Evolutionary conservation across 2,329 filamentous ascomycete species (phyloP).

Genomic region (Colletotrichum siamense): DNA sequence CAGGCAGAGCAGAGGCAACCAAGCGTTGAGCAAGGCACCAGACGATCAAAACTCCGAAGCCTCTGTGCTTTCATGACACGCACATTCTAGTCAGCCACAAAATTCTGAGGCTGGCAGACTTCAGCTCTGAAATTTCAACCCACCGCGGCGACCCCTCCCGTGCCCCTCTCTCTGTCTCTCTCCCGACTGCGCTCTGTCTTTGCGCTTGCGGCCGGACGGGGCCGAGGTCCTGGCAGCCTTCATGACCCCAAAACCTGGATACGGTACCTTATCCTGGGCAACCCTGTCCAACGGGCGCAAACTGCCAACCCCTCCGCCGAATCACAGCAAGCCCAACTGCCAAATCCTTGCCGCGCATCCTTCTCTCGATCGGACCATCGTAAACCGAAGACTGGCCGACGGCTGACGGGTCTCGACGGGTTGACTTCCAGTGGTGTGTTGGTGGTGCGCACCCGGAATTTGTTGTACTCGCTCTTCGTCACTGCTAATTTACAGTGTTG

Average conservation of each 20-base stretch:
- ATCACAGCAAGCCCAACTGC: slow-evolving; percentile 2
- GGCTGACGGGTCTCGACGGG: not conserved
- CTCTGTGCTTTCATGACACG: not conserved
- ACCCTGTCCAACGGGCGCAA: slow-evolving; percentile 1
- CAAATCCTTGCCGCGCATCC: slow-evolving; percentile 17
- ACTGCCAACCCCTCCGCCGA: slow-evolving; percentile 5
- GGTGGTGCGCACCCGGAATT: not conserved
- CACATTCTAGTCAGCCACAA: not conserved
- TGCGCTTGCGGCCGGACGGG: not conserved
- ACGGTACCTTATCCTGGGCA: not conserved
- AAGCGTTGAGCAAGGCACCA: not conserved
- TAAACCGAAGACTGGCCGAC: not conserved
- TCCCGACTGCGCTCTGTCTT: not conserved
- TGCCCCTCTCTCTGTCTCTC: not conserved
- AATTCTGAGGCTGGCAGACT: not conserved
- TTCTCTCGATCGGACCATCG: slow-evolving; percentile 13
- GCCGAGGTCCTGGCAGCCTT: not conserved
- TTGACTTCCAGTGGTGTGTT: not conserved
- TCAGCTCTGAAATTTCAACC: not conserved
- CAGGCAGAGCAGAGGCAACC: not conserved
- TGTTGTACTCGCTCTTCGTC: not conserved
- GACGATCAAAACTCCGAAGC: not conserved
- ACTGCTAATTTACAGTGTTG: not conserved
- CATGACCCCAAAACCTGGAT: slow-evolving; percentile 5
- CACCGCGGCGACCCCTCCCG: not conserved